Evolutionary conservation across 179 eudicot genomes (phyloP).

Genomic region (Heliamphora ciliata): DNA sequence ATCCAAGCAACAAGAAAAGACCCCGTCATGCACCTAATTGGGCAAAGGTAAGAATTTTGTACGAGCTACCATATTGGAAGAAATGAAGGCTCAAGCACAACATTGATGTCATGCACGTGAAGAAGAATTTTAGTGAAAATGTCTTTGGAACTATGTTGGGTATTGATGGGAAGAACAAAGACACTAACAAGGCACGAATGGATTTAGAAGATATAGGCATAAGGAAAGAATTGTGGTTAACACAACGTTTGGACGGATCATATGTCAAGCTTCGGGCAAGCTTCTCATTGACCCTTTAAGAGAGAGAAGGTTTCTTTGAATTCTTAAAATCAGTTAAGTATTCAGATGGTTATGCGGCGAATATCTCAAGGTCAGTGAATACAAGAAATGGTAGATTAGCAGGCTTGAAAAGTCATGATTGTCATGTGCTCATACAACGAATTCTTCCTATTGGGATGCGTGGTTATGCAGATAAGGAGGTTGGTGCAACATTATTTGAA

Average conservation of each 20-base stretch:
- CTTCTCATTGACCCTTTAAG: neutral
- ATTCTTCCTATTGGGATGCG: conserved; percentile 1
- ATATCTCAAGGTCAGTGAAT: neutral
- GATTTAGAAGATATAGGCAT: conserved; percentile 3
- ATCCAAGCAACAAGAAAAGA: too few species aligned
- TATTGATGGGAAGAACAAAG: neutral
- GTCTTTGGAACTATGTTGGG: neutral
- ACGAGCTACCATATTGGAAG: too few species aligned
- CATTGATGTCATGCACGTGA: neutral
- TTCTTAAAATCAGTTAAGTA: neutral
- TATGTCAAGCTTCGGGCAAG: neutral
- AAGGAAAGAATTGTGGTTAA: neutral
- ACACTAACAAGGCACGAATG: neutral
- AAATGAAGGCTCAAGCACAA: too few species aligned
- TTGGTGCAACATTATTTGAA: neutral
- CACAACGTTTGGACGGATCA: neutral
- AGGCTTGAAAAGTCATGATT: neutral
- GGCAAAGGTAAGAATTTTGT: too few species aligned
- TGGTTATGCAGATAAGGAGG: neutral
- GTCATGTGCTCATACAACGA: neutral
- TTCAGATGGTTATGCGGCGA: neutral
- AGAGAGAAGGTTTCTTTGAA: neutral
- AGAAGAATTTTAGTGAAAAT: neutral
- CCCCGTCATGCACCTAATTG: too few species aligned
- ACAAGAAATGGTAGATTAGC: neutral